Evolutionary conservation across 139 green algal species (phyloP), one percentile per base, ranked within the genome.

Genomic region (Chlorella sp.): DNA sequence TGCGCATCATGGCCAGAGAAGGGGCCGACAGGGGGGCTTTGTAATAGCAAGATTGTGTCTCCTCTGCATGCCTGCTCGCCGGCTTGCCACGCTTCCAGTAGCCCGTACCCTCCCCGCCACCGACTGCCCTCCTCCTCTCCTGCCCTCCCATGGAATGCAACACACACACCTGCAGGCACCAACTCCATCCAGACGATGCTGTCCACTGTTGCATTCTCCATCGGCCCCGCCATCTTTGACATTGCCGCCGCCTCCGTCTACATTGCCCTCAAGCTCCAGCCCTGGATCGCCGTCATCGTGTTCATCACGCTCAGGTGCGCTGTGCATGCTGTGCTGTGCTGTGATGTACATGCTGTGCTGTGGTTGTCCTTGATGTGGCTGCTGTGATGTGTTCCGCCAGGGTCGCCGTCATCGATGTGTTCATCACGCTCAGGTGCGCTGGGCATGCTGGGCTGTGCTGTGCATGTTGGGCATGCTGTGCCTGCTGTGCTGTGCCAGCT

Each of bases 321-420:
- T 39, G 78, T 40, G 73, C 73, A 39, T 24, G 73, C 73, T 37
- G 73, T n/a, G 28, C 28, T 19, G 15, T 37, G 24, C 73, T 37
- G 73, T 80, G 32, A 3, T 2, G 73, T 3, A 3, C 73, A 28
- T 28, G 22, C 3, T 15, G 21, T 78, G 71, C 14, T 36, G 71
- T n/a, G n/a, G n/a, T n/a, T n/a, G n/a, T n/a, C n/a, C n/a, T n/a
- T 80, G 32, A 3, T 2, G 73, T 3, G 15, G 18, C 5, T 28
- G 22, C 3, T 15, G 21, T 78, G 71, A 1, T 36, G 71, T n/a
- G n/a, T n/a, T n/a, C n/a, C 26, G 92, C 94, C 68, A 96, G 93
- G 87, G 96, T 98, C 48, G 96, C 95, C 14, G 89, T 97, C 71
- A 97, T 98, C n/a, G n/a, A n/a, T 39, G 94, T 97, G 4, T 97